Evolutionary conservation across 257 asterid species (phyloP).

Genomic region (Primulina tabacum): DNA sequence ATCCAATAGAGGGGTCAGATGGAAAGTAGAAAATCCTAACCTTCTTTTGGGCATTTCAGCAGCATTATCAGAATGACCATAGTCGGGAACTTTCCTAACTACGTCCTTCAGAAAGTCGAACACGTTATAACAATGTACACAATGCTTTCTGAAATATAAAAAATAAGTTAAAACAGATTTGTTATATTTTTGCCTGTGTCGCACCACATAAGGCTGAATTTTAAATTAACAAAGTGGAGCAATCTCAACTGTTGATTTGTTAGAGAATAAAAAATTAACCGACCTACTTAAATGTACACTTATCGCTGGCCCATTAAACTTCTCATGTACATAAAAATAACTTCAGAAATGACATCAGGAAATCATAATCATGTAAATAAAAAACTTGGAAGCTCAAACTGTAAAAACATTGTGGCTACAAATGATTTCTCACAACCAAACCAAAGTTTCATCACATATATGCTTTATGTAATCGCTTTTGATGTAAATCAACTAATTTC

Average conservation of each 20-base stretch:
- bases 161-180: slow-evolving; percentile 17
- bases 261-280: neutral
- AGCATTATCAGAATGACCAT: slow-evolving; percentile 69
- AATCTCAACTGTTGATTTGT: neutral
- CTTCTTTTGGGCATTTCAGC: slow-evolving; percentile 74
- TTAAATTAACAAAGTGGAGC: neutral
- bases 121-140: slow-evolving; percentile 87
- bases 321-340: neutral
- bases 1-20: neutral
- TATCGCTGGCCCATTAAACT: neutral
- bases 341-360: neutral
- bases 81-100: slow-evolving; percentile 95
- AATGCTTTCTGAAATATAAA: slow-evolving; percentile 62
- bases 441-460: neutral
- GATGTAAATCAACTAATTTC: too few species aligned
- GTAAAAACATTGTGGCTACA: neutral
- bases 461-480: neutral
- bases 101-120: slow-evolving; percentile 93
- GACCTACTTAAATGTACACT: neutral
- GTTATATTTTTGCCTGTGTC: slow-evolving; percentile 14
- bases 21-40: slow-evolving; percentile 23
- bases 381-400: too few species aligned
- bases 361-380: neutral
- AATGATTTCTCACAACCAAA: neutral
- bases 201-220: neutral